A percentile compares a stretch with the other conserved stretches of the same genome.
Conservation (phyloP, 2,329 filamentous ascomycete species). For the Claviceps sp. region DNA sequence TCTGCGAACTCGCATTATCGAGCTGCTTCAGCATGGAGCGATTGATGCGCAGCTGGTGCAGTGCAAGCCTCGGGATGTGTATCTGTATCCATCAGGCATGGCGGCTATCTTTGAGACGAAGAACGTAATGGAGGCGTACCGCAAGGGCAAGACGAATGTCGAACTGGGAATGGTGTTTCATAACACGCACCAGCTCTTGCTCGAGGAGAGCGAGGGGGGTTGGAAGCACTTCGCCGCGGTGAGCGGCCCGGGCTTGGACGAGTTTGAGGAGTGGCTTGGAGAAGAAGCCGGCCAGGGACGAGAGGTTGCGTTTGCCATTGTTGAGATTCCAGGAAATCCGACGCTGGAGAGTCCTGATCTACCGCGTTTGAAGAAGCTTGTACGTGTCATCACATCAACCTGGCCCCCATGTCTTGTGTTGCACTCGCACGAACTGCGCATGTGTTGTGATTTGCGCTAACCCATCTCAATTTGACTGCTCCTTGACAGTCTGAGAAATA, state of each 20-base stretch:
- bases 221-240: conserved; percentile 34
- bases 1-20: conserved; percentile 27
- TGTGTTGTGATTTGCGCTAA: too few species aligned
- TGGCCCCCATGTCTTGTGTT: too few species aligned
- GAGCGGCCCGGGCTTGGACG: conserved; percentile 26
- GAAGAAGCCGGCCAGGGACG: conserved; percentile 23
- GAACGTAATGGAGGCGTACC: conserved; percentile 21
- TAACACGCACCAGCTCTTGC: conserved; percentile 32
- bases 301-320: conserved; percentile 30
- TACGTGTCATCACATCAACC: conserved; percentile 8
- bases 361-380: conserved; percentile 22
- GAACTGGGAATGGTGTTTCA: conserved; percentile 40
- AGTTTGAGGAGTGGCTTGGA: conserved; percentile 31
- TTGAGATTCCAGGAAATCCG: conserved; percentile 30
- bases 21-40: conserved; percentile 28
- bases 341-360: conserved; percentile 21
- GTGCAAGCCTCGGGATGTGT: conserved; percentile 25
- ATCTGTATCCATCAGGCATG: conserved; percentile 38
- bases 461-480: too few species aligned
- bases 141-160: conserved; percentile 21
- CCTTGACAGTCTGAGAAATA: conserved; percentile 25
- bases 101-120: conserved; percentile 32
- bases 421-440: too few species aligned
- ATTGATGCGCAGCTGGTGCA: conserved; percentile 15
- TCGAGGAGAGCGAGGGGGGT: conserved; percentile 28